Conservation (phyloP, 1,284 basidiomycete species). For the Microbotryum silenes-acaulis region DNA sequence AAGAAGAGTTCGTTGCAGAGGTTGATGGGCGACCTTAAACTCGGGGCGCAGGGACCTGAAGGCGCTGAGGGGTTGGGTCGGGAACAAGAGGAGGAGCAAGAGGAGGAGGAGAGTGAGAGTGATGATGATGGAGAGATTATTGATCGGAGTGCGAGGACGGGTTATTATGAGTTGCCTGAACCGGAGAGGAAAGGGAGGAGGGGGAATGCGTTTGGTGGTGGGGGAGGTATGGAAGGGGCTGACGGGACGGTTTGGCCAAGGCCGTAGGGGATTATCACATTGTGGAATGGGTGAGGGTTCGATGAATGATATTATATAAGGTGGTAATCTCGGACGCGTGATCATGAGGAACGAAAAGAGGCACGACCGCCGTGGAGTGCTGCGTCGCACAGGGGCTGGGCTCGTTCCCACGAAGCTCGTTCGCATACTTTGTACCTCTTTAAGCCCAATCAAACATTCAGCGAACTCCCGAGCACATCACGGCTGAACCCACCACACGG, state of each 20-base stretch:
- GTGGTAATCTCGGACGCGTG: too few relatives aligned
- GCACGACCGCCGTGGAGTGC: too few relatives aligned
- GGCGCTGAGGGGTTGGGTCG: slow-evolving; percentile 48
- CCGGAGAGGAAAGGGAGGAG: slow-evolving; percentile 10
- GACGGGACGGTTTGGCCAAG: slow-evolving; percentile 29
- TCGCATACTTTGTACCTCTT: too few relatives aligned
- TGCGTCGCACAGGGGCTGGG: too few relatives aligned
- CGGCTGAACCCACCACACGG: too few relatives aligned
- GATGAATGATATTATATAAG: too few relatives aligned
- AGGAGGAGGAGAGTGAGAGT: slow-evolving; percentile 40
- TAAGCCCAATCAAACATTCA: too few relatives aligned
- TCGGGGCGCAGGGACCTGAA: slow-evolving; percentile 37
- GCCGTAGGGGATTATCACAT: background rate
- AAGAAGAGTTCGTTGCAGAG: slow-evolving; percentile 61
- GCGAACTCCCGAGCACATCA: too few relatives aligned
- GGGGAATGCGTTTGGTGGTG: background rate
- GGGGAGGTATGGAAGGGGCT: slow-evolving; percentile 1
- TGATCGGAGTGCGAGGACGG: slow-evolving; percentile 34
- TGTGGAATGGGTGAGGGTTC: too few relatives aligned
- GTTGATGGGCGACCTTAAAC: slow-evolving; percentile 75
- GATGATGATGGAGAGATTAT: slow-evolving; percentile 45
- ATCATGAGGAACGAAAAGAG: too few relatives aligned
- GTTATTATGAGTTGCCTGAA: slow-evolving; percentile 25
- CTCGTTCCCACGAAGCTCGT: too few relatives aligned
- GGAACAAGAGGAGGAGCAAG: slow-evolving; percentile 50